Conservation (phyloP, 345 rosid genomes). For the Hypericum androsaemum region DNA sequence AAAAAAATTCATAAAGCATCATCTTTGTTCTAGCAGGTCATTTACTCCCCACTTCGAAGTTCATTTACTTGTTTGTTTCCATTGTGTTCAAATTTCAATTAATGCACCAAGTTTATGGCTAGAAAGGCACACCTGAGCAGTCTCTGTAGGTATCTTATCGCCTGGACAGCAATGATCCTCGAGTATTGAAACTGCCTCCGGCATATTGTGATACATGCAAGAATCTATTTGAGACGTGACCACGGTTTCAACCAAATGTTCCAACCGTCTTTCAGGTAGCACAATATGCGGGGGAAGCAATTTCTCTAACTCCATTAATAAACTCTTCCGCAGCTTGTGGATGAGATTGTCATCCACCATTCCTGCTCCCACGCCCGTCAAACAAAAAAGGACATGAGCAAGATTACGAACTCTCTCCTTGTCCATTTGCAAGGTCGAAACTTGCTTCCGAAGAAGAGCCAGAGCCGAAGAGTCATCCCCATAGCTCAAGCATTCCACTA, state of each 20-base stretch:
- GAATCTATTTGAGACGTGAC: conserved; percentile 51
- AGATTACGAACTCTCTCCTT: conserved; percentile 51
- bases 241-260: conserved; percentile 56
- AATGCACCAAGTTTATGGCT: not conserved
- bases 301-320: conserved; percentile 46
- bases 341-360: conserved; percentile 26
- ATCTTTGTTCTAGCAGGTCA: too few relatives aligned
- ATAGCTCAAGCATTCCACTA: conserved; percentile 47
- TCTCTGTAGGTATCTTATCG: conserved; percentile 76
- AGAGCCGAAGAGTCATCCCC: conserved; percentile 57
- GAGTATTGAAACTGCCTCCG: conserved; percentile 44
- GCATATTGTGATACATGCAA: conserved; percentile 67
- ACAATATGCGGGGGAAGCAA: conserved; percentile 53
- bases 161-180: conserved; percentile 65
- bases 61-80: too few relatives aligned
- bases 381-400: conserved; percentile 38
- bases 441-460: conserved; percentile 42
- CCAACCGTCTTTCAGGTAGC: conserved; percentile 58
- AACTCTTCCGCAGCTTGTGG: conserved; percentile 33
- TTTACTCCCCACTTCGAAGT: too few relatives aligned
- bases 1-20: too few relatives aligned
- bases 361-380: conserved; percentile 35
- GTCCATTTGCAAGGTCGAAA: conserved; percentile 36
- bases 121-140: conserved; percentile 52
- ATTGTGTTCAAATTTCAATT: too few relatives aligned